phyloP scores from a whole-genome alignment of 495 filamentous ascomycete genomes.

The Talaromyces borbonicus region DNA sequence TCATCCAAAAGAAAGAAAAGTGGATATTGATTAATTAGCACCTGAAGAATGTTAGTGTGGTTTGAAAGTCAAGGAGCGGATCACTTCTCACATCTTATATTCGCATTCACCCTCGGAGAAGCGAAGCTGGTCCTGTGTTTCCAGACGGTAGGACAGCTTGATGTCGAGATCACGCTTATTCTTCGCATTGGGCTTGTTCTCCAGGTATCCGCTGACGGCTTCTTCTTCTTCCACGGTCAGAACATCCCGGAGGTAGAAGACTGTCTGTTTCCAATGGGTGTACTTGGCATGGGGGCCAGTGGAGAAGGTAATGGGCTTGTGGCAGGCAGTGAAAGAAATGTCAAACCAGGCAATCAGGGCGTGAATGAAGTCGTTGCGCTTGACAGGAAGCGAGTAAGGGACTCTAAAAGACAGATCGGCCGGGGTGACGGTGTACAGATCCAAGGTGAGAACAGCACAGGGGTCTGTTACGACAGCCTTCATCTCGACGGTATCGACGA shows the following conservation, averaged over 20 bases:
- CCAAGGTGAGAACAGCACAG: slow-evolving; percentile 64
- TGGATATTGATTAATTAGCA: slow-evolving; percentile 23
- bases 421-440: slow-evolving; percentile 66
- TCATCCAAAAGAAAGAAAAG: background rate
- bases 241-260: slow-evolving; percentile 79
- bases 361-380: slow-evolving; percentile 85
- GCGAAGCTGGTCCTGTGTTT: slow-evolving; percentile 61
- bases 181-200: slow-evolving; percentile 82
- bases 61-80: background rate
- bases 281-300: slow-evolving; percentile 86
- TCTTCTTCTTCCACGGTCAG: slow-evolving; percentile 76
- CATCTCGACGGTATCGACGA: slow-evolving; percentile 73
- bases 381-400: slow-evolving; percentile 58
- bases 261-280: slow-evolving; percentile 92
- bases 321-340: slow-evolving; percentile 93
- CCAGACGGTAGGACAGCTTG: slow-evolving; percentile 69
- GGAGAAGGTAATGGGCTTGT: slow-evolving; percentile 74
- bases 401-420: slow-evolving; percentile 69
- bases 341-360: slow-evolving; percentile 98
- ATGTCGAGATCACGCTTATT: slow-evolving; percentile 95
- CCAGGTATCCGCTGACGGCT: slow-evolving; percentile 56
- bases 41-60: slow-evolving; percentile 28
- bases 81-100: slow-evolving; percentile 73
- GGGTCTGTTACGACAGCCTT: slow-evolving; percentile 73
- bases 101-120: slow-evolving; percentile 57